phyloP scores from a whole-genome alignment of 1,284 basidiomycete genomes.

The Moniliophthora roreri region DNA sequence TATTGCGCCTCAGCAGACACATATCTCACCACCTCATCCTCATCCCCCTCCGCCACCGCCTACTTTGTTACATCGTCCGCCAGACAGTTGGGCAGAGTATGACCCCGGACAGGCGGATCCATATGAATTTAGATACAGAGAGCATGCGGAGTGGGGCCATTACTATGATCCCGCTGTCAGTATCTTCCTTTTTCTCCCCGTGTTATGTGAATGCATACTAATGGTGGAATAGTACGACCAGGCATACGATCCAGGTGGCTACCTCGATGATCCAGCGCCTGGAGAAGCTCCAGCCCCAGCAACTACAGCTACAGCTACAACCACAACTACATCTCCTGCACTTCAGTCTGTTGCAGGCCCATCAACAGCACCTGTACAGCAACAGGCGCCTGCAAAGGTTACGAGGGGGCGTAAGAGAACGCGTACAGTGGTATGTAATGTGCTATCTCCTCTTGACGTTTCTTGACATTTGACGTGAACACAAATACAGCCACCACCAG shows the following conservation, averaged over 20 bases:
- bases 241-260: slow-evolving; percentile 37
- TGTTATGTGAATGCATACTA: background rate
- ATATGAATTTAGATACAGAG: slow-evolving; percentile 59
- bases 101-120: slow-evolving; percentile 39
- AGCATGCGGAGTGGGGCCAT: slow-evolving; percentile 49
- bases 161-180: slow-evolving; percentile 54
- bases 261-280: slow-evolving; percentile 36
- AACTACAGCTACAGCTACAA: slow-evolving; percentile 27
- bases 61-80: too few relatives aligned
- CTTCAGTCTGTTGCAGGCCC: slow-evolving; percentile 23
- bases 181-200: background rate
- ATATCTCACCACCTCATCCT: slow-evolving; percentile 42
- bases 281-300: slow-evolving; percentile 16
- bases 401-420: slow-evolving; percentile 62
- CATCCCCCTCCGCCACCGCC: slow-evolving; percentile 45
- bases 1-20: slow-evolving; percentile 66
- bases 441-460: background rate
- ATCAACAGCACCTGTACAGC: slow-evolving; percentile 21
- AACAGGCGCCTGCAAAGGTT: slow-evolving; percentile 28
- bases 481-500: slow-evolving; percentile 45
- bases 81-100: slow-evolving; percentile 52
- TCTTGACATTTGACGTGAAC: slow-evolving; percentile 16
- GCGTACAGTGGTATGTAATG: slow-evolving; percentile 46
- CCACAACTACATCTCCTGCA: background rate
- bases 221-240: slow-evolving; percentile 31